Conservation (phyloP, 768 basidiomycete species). For the Mycena galericulata region DNA sequence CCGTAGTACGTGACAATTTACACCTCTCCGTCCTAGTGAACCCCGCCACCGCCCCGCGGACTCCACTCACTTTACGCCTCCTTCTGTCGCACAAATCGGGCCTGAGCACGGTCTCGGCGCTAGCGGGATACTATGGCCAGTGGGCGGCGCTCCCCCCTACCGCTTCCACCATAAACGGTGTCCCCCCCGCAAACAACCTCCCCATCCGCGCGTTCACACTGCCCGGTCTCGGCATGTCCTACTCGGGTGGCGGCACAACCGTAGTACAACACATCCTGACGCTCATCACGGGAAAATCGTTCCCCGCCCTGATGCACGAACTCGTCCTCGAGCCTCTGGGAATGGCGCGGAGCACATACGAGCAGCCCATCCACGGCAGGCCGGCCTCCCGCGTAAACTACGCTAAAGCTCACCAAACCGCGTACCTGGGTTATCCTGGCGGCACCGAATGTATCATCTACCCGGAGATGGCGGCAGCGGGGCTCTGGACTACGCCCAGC, state of each 20-base stretch:
- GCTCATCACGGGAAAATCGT: conserved; percentile 24
- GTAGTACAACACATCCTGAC: conserved; percentile 25
- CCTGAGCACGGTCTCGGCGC: conserved; percentile 20
- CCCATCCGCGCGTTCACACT: conserved; percentile 29
- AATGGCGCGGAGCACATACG: conserved; percentile 22
- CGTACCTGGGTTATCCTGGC: conserved; percentile 6
- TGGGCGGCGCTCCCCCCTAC: conserved; percentile 12
- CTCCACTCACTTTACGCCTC: conserved; percentile 21
- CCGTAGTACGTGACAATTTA: conserved; percentile 3
- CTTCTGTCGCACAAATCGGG: conserved; percentile 25
- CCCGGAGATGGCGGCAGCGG: conserved; percentile 25
- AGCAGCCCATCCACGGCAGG: neutral
- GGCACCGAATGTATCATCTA: conserved; percentile 17
- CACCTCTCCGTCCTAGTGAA: conserved; percentile 9
- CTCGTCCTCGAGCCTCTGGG: conserved; percentile 24
- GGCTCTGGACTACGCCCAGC: conserved; percentile 23
- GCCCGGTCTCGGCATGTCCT: conserved; percentile 21
- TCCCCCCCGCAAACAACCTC: conserved; percentile 5
- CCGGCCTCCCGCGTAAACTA: conserved; percentile 7
- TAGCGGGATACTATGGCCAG: conserved; percentile 8
- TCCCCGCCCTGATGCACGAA: conserved; percentile 23
- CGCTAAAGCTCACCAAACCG: conserved; percentile 19
- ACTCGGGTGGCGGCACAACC: conserved; percentile 23
- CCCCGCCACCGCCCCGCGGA: conserved; percentile 18
- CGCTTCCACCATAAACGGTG: conserved; percentile 9